Conservation (phyloP, 1,139 yeast species). For the Suhomyces bolitotheri region DNA sequence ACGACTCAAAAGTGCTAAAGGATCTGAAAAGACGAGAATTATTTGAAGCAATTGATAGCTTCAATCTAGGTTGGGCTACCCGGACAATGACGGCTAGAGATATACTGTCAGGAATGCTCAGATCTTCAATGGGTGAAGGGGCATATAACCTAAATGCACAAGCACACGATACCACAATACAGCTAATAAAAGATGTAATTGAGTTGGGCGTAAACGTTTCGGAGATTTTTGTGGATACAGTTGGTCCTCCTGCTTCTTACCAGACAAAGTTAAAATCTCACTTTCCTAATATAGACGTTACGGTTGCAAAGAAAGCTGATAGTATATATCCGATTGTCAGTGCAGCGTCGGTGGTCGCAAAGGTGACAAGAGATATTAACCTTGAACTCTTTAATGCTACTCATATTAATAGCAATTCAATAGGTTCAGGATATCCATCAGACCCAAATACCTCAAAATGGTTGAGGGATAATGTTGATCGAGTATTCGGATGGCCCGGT, state of each 20-base stretch:
- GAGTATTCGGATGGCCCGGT: conserved; percentile 84
- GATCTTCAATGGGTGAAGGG: conserved; percentile 51
- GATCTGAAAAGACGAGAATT: conserved; percentile 67
- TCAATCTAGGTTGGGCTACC: conserved; percentile 84
- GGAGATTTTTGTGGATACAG: conserved; percentile 89
- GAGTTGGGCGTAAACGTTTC: conserved; percentile 61
- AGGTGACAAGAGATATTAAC: conserved; percentile 86
- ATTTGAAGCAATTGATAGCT: conserved; percentile 57
- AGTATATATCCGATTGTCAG: conserved; percentile 91
- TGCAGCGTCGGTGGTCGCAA: conserved; percentile 96
- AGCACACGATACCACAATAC: conserved; percentile 93
- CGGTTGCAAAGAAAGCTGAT: conserved; percentile 96
- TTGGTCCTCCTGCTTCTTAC: conserved; percentile 89
- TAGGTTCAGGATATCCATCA: conserved; percentile 95
- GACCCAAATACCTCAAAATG: conserved; percentile 83
- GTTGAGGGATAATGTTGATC: conserved; percentile 63
- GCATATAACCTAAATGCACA: conserved; percentile 86
- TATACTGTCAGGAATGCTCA: conserved; percentile 85
- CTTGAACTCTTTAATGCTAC: conserved; percentile 41
- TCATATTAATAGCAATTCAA: conserved; percentile 28
- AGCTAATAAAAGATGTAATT: conserved; percentile 61
- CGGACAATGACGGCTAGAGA: conserved; percentile 84
- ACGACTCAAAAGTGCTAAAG: conserved; percentile 86
- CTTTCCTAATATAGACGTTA: conserved; percentile 72
- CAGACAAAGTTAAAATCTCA: conserved; percentile 67